Base-by-base conservation (phyloP, 768 basidiomycete species). In the Omphalotus guepiniiformis region DNA sequence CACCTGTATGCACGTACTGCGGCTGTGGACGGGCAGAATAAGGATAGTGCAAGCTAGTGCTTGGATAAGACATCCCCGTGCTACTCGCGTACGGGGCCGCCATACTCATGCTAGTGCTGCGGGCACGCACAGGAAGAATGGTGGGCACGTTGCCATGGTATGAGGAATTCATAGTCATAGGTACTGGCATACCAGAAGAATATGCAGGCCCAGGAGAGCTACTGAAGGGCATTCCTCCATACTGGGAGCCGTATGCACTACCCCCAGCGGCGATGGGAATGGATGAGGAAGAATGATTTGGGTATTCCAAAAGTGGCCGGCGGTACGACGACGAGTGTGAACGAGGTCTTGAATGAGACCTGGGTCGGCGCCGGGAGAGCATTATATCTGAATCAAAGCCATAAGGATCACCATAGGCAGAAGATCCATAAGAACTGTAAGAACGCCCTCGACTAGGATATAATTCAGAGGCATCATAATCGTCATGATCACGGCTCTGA, bases 381-480 rank as follows among this genome's bases (percentile, higher is more conserved):
- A 53, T 37, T 2, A 39, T 48, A n/a, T 29, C 63, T 53, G 23
- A 60, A 58, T 74, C 73, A 40, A 61, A 66, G 23, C 64, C 61
- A 55, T 73, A 74, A 2, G 65, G 65, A 53, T 73, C 71, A 21
- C 65, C 70, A 37, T 62, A 61, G 3, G 60, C 50, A 30, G 57
- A 55, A 23, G 52, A 48, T 29, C 57, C 59, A 43, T 58, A 61
- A 26, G 54, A 49, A 19, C 58, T 48, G 34, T 45, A 47, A 46
- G 57, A 54, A 23, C 59, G 52, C 29, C 55, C 54, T 39, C 53
- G 43, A 32, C 47, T 46, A 28, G 63, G 63, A 39, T 67, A 69
- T n/a, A 63, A 66, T 23, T 69, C 67, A 23, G n/a, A n/a, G n/a
- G 63, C 63, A 42, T 67, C 71, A n/a, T 63, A 66, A 25, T 69